Evolutionary conservation across 768 basidiomycete species (phyloP), one percentile per base, ranked within the genome.

Genomic region (Mycena polygramma): DNA sequence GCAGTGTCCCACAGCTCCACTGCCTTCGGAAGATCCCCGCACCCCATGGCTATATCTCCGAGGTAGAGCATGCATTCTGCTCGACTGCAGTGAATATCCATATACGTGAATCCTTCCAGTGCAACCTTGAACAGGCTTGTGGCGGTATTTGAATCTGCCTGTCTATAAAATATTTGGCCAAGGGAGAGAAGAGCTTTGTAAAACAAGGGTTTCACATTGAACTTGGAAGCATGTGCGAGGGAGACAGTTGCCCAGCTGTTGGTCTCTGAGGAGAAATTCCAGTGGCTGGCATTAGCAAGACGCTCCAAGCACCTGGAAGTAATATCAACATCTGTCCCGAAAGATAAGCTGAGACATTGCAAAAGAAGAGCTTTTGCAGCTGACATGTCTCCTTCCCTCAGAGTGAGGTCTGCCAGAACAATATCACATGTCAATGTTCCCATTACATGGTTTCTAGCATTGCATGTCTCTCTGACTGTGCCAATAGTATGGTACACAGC

Each of bases 51-150:
- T 4, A 45, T 30, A 30, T 57, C 55, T n/a, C 55, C 55, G 6
- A 57, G 37, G 2, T n/a, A 20, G 3, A 57, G 55, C 55, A 57
- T 57, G 37, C 55, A 57, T n/a, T 57, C 55, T 39, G 20, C 55
- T 39, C 55, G 37, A 14, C 37, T 39, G 9, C 55, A 11, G 19
- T 57, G 55, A 2, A 57, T 37, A 57, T 57, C 55, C 55, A 57
- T 57, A 15, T 57, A 1, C 22, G 55, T 57, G 22, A 57, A 57
- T 10, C 55, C 55, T 2, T 57, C 55, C 8, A 57, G 13, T 1
- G 55, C 55, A 57, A 39, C 55, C 6, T 8, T 57, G 20, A 57
- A 39, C 36, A 57, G n/a, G 7, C 37, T 57, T 20, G 20, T 22
- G 9, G 55, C 55, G n/a, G 55, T 57, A 15, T 22, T 2, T 11